These are phyloP conservation scores for Gleditsia sinensis DNA, from an alignment of 306 rosid genomes.

Conservation along the genomic window DNA sequence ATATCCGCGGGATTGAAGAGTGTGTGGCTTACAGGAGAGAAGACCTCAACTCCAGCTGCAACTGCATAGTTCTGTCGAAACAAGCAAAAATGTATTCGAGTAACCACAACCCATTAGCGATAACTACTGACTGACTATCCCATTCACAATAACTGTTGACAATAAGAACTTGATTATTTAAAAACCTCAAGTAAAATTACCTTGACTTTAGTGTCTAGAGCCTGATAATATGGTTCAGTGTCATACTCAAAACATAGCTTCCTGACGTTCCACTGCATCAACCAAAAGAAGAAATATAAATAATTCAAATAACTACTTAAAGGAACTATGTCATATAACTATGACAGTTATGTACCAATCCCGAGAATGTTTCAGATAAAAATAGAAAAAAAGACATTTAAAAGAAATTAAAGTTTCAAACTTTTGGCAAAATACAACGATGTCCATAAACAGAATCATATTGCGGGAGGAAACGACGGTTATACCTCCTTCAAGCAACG, in stretches of 20 bases:
- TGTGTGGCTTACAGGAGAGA: constrained; percentile 87
- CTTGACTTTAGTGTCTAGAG: constrained; percentile 68
- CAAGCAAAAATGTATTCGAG: not conserved
- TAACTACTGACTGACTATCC: not conserved
- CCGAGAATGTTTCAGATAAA: not conserved
- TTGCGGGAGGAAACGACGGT: not conserved
- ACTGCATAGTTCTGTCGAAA: constrained; percentile 55
- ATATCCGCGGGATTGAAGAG: constrained; percentile 79
- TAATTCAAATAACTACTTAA: not conserved
- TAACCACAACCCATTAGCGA: constrained; percentile 1
- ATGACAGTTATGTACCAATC: not conserved
- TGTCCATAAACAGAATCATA: not conserved
- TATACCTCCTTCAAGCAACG: constrained; percentile 74
- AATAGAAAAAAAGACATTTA: not conserved
- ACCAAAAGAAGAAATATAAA: constrained; percentile 16
- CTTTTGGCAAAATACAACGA: not conserved
- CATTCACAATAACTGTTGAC: not conserved
- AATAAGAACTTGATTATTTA: not conserved
- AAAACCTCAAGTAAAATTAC: constrained; percentile 36
- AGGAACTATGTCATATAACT: not conserved
- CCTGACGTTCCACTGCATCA: constrained; percentile 72
- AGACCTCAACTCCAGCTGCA: constrained; percentile 72
- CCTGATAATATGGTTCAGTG: constrained; percentile 89
- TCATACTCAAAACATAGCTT: constrained; percentile 89
- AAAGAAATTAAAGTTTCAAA: not conserved